Percentiles rank a stretch among this genome's conserved stretches.
These are phyloP conservation scores for Ogataea nitratoaversa DNA, from an alignment of 805 yeast species.

Conservation along the genomic window DNA sequence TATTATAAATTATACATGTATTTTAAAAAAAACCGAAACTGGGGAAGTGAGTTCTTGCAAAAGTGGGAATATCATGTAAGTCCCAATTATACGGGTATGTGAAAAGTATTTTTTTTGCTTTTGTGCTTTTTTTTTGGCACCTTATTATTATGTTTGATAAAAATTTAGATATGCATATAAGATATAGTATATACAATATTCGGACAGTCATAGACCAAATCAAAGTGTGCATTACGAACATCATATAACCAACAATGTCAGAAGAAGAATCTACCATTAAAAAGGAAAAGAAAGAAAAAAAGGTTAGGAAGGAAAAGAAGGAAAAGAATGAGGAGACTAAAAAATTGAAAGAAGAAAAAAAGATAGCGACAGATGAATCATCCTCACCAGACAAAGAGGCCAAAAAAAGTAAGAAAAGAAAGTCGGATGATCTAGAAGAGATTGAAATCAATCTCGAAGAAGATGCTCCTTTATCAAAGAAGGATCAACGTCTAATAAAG, in stretches of 20 bases:
- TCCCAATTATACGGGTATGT: too few relatives aligned
- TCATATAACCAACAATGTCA: too few relatives aligned
- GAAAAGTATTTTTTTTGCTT: too few relatives aligned
- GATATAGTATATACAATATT: too few relatives aligned
- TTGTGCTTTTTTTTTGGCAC: too few relatives aligned
- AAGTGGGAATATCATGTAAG: too few relatives aligned
- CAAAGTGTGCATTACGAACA: neutral
- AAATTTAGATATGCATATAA: too few relatives aligned
- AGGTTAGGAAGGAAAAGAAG: conserved; percentile 5
- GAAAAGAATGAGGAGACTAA: neutral
- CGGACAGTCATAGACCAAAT: too few relatives aligned
- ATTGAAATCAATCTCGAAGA: conserved; percentile 65
- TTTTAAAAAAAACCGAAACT: neutral
- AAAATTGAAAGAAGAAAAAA: neutral
- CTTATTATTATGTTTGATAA: too few relatives aligned
- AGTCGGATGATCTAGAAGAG: conserved; percentile 45
- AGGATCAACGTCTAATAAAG: conserved; percentile 82
- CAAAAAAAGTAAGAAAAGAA: conserved; percentile 19
- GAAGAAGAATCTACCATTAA: too few relatives aligned
- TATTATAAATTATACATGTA: neutral
- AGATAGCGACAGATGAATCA: neutral
- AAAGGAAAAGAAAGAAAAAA: conserved; percentile 32
- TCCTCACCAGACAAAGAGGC: neutral
- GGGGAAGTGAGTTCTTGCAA: too few relatives aligned
- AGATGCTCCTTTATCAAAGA: conserved; percentile 82